phyloP scores from a whole-genome alignment of 192 early-diverging fungal genomes.

The Backusella sp. region DNA sequence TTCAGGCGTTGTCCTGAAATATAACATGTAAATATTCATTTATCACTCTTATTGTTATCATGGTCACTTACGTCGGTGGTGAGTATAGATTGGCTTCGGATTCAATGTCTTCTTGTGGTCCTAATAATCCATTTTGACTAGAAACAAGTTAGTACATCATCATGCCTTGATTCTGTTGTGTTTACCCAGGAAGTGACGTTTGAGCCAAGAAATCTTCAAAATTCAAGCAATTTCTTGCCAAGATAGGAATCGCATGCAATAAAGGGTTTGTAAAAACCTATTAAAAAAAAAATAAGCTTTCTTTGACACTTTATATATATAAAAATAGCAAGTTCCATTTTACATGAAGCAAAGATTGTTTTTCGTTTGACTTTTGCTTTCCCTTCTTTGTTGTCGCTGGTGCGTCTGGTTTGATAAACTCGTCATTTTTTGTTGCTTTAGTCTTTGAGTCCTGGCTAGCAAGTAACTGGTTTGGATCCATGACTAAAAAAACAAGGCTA shows the following conservation, averaged over 20 bases:
- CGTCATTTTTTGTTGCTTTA: neutral
- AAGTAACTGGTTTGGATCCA: conserved; percentile 8
- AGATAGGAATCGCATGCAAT: conserved; percentile 32
- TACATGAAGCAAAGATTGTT: conserved; percentile 20
- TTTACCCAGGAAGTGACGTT: conserved; percentile 28
- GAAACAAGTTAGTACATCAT: neutral
- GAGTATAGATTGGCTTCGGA: neutral
- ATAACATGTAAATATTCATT: too few relatives aligned
- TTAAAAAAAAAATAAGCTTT: neutral
- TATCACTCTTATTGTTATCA: neutral
- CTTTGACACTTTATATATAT: neutral
- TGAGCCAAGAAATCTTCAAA: conserved; percentile 34
- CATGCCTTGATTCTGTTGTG: neutral
- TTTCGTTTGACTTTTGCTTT: conserved; percentile 20
- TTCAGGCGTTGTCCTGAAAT: conserved; percentile 17
- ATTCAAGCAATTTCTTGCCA: conserved; percentile 29
- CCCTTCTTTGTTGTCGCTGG: conserved; percentile 5
- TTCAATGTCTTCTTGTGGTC: conserved; percentile 10
- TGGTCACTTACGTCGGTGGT: conserved; percentile 12
- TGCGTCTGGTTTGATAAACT: neutral
- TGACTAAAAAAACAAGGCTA: conserved; percentile 15
- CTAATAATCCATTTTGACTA: conserved; percentile 8
- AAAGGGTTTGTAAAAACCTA: conserved; percentile 32
- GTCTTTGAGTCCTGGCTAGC: neutral
- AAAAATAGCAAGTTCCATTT: neutral